These are phyloP conservation scores for Fusarium udum DNA, from an alignment of 2,329 filamentous ascomycete genomes.

Conservation along the genomic window DNA sequence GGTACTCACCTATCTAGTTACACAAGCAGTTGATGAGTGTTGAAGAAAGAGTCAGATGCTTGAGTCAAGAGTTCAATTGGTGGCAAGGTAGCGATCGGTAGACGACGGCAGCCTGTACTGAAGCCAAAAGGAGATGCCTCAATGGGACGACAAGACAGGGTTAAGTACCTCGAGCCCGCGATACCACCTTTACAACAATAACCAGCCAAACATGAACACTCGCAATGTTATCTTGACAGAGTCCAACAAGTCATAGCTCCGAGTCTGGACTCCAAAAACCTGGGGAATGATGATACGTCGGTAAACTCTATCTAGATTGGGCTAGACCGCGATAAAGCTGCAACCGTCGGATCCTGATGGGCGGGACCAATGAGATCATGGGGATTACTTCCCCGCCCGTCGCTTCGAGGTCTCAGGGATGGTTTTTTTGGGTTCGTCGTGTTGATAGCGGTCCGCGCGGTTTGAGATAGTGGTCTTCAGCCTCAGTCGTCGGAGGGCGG, in stretches of 20 bases:
- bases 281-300: conserved; percentile 3
- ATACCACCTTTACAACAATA: neutral
- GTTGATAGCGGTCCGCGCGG: conserved; percentile 18
- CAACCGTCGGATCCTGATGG: conserved; percentile 12
- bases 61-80: neutral
- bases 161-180: neutral
- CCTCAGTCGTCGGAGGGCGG: neutral
- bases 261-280: neutral
- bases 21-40: fast-evolving
- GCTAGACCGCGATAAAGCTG: conserved; percentile 9
- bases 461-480: neutral
- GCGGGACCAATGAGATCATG: neutral
- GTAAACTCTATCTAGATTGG: neutral
- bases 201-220: neutral
- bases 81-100: neutral
- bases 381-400: neutral
- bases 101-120: neutral
- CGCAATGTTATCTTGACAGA: neutral
- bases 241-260: neutral
- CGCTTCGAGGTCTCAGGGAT: neutral
- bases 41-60: neutral
- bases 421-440: neutral
- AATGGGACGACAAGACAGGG: neutral
- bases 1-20: neutral
- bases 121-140: neutral